These are phyloP conservation scores for Suhomyces xylopsoci DNA, from an alignment of 805 yeast genomes.

Conservation along the genomic window DNA sequence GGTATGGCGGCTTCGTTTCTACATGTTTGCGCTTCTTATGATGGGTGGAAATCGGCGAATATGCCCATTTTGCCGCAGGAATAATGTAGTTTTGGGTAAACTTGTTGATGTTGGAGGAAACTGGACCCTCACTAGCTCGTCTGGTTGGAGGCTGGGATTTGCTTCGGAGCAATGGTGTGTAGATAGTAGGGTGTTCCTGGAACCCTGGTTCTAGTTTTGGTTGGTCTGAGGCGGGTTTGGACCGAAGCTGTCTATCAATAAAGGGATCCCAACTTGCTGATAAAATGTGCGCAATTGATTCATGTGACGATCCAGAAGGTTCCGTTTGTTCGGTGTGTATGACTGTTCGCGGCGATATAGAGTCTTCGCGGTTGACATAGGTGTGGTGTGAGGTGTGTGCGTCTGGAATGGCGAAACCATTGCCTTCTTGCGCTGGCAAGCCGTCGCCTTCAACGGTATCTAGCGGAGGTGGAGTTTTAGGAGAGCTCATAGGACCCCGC, in stretches of 20 bases:
- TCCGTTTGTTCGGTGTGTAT: not conserved
- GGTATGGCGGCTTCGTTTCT: slow-evolving; percentile 22
- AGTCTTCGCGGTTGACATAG: not conserved
- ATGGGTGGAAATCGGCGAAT: slow-evolving; percentile 17
- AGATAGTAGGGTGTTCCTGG: not conserved
- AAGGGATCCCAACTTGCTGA: slow-evolving; percentile 11
- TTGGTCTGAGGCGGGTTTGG: not conserved
- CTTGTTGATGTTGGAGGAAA: slow-evolving; percentile 13
- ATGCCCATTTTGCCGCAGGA: slow-evolving; percentile 33
- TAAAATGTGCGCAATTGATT: slow-evolving; percentile 5
- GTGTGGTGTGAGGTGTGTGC: not conserved
- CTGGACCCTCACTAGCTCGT: slow-evolving; percentile 9
- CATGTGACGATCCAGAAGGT: not conserved
- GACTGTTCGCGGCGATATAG: not conserved
- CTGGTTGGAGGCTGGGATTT: slow-evolving; percentile 11
- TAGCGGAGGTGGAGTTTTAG: not conserved
- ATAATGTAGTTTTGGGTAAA: slow-evolving; percentile 21
- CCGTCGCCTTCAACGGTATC: not conserved
- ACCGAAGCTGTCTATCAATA: not conserved
- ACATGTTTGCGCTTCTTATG: slow-evolving; percentile 1
- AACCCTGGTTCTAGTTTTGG: not conserved
- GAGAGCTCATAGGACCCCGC: not conserved
- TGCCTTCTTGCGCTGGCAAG: not conserved
- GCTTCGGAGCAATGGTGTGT: slow-evolving; percentile 8
- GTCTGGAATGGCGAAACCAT: not conserved